Evolutionary conservation across 2,329 filamentous ascomycete genomes (phyloP), one percentile per base, ranked within the genome.

Genomic region (Penicillium freii): DNA sequence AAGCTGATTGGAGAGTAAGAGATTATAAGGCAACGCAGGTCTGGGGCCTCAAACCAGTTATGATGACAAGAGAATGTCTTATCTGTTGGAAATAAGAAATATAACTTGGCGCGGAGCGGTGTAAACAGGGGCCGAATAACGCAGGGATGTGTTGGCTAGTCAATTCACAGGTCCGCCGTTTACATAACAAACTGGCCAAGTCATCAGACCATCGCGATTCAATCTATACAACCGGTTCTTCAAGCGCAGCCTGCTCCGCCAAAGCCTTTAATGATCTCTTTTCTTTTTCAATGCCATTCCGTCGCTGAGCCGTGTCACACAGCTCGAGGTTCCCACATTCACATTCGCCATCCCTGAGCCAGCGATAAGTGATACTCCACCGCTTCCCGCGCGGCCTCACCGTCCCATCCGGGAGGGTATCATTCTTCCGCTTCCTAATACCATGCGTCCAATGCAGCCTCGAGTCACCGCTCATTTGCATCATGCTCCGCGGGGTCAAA

Each of bases 291-390:
- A 81, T 66, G 2, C 81, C 81, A 23, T 65, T 65, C 4, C 77
- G 64, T 29, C 71, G 64, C 69, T 82, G 80, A 8, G 80, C 80
- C 19, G 80, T 81, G 66, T 84, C 82, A 57, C 82, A 84, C 5
- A 82, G 67, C 57, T 73, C 74, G 27, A 74, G 59, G 58, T 84
- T 69, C 3, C 81, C 82, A 62, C 82, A 84, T 51, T 80, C 79
- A 57, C 82, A 84, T 11, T 74, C 73, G 0, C 76, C 75, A 6
- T 76, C 69, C 8, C 82, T 71, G 6, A 82, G 61, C 82, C 82
- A 84, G 0, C 82, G 76, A 63, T 82, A 84, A 2, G 82, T 84
- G 43, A 84, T 75, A 63, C 82, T 84, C 81, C 81, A 84, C 7
- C 82, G 73, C 31, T 82, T 73, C 2, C 58, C 63, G 0, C 82